A percentile compares a stretch with the other conserved stretches of the same genome.
Conservation (phyloP, 768 basidiomycete species). For the Rhizopogon vesiculosus region DNA sequence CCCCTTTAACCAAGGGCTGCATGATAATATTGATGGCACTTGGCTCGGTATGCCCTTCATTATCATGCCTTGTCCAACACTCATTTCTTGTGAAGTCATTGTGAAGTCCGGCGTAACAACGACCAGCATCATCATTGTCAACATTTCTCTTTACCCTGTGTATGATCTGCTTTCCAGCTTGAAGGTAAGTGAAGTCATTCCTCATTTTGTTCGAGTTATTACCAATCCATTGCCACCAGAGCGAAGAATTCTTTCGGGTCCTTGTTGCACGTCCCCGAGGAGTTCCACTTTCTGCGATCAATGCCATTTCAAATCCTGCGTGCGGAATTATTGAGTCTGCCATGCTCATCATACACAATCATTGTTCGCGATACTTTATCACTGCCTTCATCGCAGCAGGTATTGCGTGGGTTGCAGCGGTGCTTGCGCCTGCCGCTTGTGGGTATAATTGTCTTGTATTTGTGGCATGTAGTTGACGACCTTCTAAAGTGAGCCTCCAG, state of each 20-base stretch:
- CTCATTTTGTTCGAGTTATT: neutral
- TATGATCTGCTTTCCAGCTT: slow-evolving; percentile 11
- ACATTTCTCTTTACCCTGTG: slow-evolving; percentile 22
- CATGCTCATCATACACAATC: neutral
- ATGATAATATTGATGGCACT: slow-evolving; percentile 8
- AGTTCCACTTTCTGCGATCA: slow-evolving; percentile 3
- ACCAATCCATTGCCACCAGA: slow-evolving; percentile 5
- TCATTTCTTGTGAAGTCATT: slow-evolving; percentile 10
- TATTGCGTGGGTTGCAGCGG: slow-evolving; percentile 1
- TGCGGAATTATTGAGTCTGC: neutral
- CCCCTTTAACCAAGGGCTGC: slow-evolving; percentile 20
- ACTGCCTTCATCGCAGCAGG: slow-evolving; percentile 2
- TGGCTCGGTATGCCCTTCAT: slow-evolving; percentile 7
- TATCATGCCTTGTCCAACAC: neutral
- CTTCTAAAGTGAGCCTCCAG: neutral
- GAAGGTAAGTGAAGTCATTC: slow-evolving; percentile 8
- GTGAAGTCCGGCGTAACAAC: slow-evolving; percentile 26
- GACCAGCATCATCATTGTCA: slow-evolving; percentile 22
- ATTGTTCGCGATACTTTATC: slow-evolving; percentile 5
- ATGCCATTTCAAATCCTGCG: slow-evolving; percentile 4
- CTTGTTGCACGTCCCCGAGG: slow-evolving; percentile 3
- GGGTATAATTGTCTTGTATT: neutral
- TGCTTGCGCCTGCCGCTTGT: slow-evolving; percentile 7
- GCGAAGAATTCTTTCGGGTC: slow-evolving; percentile 24
- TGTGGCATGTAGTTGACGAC: neutral